phyloP scores from a whole-genome alignment of 106 monocot genomes.

The Triglochin maritima region DNA sequence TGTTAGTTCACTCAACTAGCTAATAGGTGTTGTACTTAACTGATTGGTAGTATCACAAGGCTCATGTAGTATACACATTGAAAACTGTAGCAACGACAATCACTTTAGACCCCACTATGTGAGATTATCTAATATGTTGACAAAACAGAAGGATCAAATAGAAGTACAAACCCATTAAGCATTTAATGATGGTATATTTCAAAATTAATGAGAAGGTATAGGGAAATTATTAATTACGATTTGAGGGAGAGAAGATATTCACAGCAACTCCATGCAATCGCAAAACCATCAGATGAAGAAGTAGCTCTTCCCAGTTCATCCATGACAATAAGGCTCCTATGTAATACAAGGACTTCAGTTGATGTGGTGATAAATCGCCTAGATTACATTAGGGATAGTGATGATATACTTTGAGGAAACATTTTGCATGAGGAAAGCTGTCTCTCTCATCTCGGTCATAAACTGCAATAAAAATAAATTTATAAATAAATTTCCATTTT shows the following conservation, averaged over 20 bases:
- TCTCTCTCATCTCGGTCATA: constrained; percentile 99
- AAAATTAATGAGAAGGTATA: neutral
- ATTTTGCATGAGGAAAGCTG: constrained; percentile 96
- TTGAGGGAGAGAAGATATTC: constrained; percentile 80
- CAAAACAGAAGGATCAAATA: no score
- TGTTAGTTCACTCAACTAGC: no score
- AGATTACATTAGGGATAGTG: neutral
- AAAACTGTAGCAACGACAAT: no score
- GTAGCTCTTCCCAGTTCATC: constrained; percentile 99
- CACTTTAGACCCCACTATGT: no score
- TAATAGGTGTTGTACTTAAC: no score
- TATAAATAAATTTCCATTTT: neutral
- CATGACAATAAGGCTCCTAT: constrained; percentile 85
- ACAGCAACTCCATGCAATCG: constrained; percentile 99
- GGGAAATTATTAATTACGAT: constrained; percentile 34
- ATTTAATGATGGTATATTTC: neutral
- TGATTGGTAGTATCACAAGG: no score
- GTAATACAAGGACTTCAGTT: neutral
- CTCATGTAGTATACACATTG: no score
- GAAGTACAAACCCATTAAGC: no score
- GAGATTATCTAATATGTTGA: no score
- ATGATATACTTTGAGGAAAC: constrained; percentile 54
- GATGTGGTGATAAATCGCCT: no score
- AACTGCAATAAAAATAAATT: constrained; percentile 43
- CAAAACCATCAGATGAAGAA: constrained; percentile 93